Conservation (phyloP, 208 protist genomes). For the Trypanosoma lewisi region DNA sequence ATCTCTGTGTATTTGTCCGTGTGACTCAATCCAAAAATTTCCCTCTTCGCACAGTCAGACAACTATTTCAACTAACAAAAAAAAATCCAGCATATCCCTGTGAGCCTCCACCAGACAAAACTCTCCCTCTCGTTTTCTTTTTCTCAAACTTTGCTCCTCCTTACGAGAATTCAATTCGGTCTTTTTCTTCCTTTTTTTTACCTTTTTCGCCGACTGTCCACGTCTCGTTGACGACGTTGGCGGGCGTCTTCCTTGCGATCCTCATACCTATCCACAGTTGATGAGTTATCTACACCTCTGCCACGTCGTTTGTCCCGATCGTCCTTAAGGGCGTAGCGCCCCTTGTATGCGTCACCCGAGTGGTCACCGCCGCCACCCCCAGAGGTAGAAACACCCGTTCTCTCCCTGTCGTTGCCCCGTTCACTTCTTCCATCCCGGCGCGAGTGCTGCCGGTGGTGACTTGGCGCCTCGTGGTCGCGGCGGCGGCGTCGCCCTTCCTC, state of each 20-base stretch:
- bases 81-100: too few relatives aligned
- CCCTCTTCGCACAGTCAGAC: too few relatives aligned
- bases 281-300: background rate
- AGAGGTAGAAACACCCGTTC: background rate
- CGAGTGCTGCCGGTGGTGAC: conserved; percentile 14
- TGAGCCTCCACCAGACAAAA: too few relatives aligned
- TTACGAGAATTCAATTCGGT: too few relatives aligned
- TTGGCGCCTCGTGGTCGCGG: conserved; percentile 7
- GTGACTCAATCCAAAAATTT: too few relatives aligned
- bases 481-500: conserved; percentile 15
- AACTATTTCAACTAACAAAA: too few relatives aligned
- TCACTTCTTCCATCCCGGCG: conserved; percentile 18
- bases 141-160: too few relatives aligned
- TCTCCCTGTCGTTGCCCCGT: conserved; percentile 24
- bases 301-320: conserved; percentile 18
- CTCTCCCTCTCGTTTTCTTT: too few relatives aligned
- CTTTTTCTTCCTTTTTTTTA: too few relatives aligned
- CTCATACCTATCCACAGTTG: conserved; percentile 29
- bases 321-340: conserved; percentile 7
- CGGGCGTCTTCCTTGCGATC: conserved; percentile 58
- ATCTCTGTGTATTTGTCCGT: too few relatives aligned
- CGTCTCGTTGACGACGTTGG: conserved; percentile 29
- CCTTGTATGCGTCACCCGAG: conserved; percentile 5
- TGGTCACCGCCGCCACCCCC: too few relatives aligned
- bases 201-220: conserved; percentile 3